These are phyloP conservation scores for Themeda triandra DNA, from an alignment of 176 grass and related monocot species.

Conservation along the genomic window DNA sequence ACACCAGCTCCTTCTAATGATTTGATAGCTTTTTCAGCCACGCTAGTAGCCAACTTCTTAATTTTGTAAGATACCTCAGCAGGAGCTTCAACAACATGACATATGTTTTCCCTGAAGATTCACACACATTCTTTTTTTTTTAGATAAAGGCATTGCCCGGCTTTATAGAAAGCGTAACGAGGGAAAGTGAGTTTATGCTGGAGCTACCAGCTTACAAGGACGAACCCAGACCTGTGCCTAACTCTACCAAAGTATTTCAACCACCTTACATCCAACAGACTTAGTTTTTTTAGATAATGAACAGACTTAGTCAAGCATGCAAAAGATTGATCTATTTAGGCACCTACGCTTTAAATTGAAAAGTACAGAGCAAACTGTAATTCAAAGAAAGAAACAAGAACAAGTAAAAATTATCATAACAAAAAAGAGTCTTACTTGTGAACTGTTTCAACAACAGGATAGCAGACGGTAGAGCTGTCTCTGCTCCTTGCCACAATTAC, in stretches of 20 bases:
- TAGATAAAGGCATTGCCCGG: too few relatives aligned
- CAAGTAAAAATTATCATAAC: neutral
- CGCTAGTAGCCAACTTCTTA: constrained; percentile 56
- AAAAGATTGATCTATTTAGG: too few relatives aligned
- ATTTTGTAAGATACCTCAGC: constrained; percentile 63
- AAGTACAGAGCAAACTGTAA: neutral
- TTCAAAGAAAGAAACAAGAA: neutral
- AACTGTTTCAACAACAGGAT: constrained; percentile 94
- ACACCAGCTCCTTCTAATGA: constrained; percentile 89
- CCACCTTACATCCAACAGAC: too few relatives aligned
- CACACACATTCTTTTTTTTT: constrained; percentile 21
- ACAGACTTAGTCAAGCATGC: too few relatives aligned
- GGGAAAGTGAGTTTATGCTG: too few relatives aligned
- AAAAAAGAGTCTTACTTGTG: constrained; percentile 63
- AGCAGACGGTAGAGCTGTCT: constrained; percentile 62
- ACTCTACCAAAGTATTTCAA: too few relatives aligned
- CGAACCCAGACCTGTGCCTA: too few relatives aligned
- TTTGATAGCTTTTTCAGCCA: constrained; percentile 71
- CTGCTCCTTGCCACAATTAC: constrained; percentile 92
- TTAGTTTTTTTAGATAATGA: too few relatives aligned
- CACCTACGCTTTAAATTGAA: too few relatives aligned
- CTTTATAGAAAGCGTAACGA: too few relatives aligned
- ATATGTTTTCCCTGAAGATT: constrained; percentile 80
- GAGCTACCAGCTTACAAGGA: too few relatives aligned
- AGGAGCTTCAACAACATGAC: constrained; percentile 91